These are phyloP conservation scores for Copromyces sp. DNA, from an alignment of 495 filamentous ascomycete genomes.

Conservation along the genomic window DNA sequence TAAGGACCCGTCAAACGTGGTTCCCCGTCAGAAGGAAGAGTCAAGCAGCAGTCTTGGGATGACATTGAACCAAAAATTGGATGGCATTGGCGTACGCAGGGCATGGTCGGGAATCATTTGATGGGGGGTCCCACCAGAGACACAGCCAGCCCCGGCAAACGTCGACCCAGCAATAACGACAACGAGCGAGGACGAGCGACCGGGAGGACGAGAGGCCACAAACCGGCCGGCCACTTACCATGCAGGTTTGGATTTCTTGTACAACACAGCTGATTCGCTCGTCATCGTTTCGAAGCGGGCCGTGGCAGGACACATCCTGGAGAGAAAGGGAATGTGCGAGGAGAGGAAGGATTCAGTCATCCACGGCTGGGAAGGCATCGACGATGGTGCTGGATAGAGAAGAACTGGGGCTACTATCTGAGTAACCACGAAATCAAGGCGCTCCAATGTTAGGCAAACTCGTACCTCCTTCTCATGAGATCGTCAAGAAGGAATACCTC, in stretches of 20 bases:
- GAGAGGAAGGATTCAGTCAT: background rate
- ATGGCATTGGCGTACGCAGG: background rate
- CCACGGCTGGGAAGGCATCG: background rate
- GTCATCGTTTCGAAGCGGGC: background rate
- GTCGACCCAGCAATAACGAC: background rate
- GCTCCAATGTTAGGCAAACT: background rate
- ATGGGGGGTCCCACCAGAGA: background rate
- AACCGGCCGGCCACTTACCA: background rate
- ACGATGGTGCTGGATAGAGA: background rate
- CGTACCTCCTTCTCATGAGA: background rate
- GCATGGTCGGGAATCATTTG: background rate
- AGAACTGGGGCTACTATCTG: background rate
- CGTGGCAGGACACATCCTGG: background rate
- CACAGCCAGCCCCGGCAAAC: background rate
- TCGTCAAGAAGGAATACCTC: background rate
- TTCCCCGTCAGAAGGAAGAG: background rate
- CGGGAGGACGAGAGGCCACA: background rate
- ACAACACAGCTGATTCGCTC: background rate
- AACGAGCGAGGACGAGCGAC: background rate
- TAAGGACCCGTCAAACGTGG: background rate
- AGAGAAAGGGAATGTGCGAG: background rate
- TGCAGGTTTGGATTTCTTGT: background rate
- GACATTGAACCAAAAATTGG: background rate
- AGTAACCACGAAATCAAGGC: background rate
- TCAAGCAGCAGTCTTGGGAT: background rate